Percentiles rank a stretch among this genome's conserved stretches.
phyloP scores from a whole-genome alignment of 202 grass and related monocot genomes.

The Setaria italica region DNA sequence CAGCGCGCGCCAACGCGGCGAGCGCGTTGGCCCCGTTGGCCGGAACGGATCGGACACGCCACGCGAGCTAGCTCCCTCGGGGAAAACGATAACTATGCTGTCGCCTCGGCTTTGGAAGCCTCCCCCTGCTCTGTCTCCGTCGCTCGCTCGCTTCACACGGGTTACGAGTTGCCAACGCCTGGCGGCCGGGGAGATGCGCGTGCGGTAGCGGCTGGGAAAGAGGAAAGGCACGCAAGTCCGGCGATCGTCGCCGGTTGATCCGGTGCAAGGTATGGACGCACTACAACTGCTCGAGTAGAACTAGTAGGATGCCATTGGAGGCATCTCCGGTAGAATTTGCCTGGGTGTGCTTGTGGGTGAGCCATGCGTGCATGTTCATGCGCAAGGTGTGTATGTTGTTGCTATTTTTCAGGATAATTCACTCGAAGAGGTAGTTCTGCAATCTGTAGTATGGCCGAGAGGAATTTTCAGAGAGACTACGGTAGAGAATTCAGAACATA shows the following conservation, averaged over 20 bases:
- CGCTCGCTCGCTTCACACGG: background rate
- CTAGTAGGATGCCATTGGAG: background rate
- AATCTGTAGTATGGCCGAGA: background rate
- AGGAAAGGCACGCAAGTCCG: background rate
- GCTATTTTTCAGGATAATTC: background rate
- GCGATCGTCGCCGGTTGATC: background rate
- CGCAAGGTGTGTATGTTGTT: background rate
- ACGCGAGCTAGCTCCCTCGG: slow-evolving; percentile 29
- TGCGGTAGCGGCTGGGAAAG: background rate
- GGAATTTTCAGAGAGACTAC: background rate
- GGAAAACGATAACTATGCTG: slow-evolving; percentile 47
- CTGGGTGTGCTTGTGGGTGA: background rate
- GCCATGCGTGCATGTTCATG: background rate
- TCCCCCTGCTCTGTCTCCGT: slow-evolving; percentile 22
- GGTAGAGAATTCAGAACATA: background rate
- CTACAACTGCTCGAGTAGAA: background rate
- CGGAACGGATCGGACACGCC: slow-evolving; percentile 11
- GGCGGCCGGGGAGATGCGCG: background rate
- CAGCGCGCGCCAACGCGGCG: background rate
- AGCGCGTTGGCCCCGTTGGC: background rate
- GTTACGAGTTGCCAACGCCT: background rate
- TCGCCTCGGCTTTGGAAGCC: slow-evolving; percentile 47
- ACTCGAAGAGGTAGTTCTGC: background rate
- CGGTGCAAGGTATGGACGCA: background rate
- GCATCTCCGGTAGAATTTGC: background rate